Base-by-base conservation (phyloP, 805 yeast genomes). In the Yarrowia sp. region DNA sequence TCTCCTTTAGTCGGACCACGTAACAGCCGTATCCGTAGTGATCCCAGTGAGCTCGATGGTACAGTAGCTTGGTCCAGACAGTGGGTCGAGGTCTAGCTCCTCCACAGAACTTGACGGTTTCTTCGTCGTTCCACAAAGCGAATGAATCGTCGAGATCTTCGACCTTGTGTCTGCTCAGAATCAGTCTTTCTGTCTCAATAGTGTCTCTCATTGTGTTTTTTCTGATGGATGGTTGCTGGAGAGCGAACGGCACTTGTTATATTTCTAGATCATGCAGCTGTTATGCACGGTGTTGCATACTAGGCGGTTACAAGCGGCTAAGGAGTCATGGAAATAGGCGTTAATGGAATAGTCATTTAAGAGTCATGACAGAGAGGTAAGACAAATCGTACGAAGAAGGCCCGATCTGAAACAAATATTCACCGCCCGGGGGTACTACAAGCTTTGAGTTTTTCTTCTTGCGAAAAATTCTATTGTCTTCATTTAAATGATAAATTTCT, bases 31-130 rank as follows among this genome's bases (percentile, higher is more conserved):
- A 54, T 24, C 61, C 61, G 8, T 16, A 54, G 46, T 35, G 33
- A 12, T 54, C 46, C 61, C 61, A 54, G 35, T 54, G 61, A 0
- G 46, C 61, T 26, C 33, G 12, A 12, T 54, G 61, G 19, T 26
- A 36, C 14, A 54, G 14, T 8, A 54, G 46, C 14, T 54, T 54
- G 17, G 35, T 26, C 61, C 61, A 54, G n/a, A 54, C 61, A 3
- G 33, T n/a, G 26, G 61, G 10, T 54, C 61, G 24, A 2, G 61
- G 46, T 9, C 61, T 24, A 5, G 44, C 46, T 26, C 61, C 61
- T 24, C 61, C 61, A 26, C 44, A 36, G 46, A 32, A 54, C 46
- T 54, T 54, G 33, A 54, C 61, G 12, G 61, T 54, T 33, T 54
- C 46, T 17, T 24, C 46, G 19, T 54, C 46, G 44, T 38, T 38